Percentiles rank a stretch among this genome's conserved stretches.
These are phyloP conservation scores for Oropetium thomaeum DNA, from an alignment of 176 grass and related monocot genomes.

Conservation along the genomic window DNA sequence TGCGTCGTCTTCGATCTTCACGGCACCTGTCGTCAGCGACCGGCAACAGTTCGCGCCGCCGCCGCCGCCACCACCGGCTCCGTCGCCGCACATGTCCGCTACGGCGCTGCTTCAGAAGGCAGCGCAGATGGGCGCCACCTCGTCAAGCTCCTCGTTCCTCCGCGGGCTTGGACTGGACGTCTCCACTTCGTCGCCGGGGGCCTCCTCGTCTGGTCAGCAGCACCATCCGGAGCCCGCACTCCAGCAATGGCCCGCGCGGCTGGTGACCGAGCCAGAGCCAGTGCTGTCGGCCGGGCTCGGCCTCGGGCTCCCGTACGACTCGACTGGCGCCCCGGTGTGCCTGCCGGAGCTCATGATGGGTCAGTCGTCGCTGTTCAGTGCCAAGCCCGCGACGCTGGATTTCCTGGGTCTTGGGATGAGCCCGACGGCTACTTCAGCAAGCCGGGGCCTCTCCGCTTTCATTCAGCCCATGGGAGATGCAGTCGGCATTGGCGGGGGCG, in stretches of 20 bases:
- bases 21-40: slow-evolving; percentile 32
- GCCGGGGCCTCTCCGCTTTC: slow-evolving; percentile 52
- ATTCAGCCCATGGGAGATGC: slow-evolving; percentile 63
- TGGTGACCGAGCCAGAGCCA: slow-evolving; percentile 39
- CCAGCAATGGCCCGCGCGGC: slow-evolving; percentile 52
- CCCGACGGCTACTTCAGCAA: slow-evolving; percentile 35
- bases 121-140: slow-evolving; percentile 79
- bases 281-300: slow-evolving; percentile 79
- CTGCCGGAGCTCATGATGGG: slow-evolving; percentile 83
- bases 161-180: slow-evolving; percentile 67
- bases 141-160: slow-evolving; percentile 71
- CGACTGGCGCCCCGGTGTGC: slow-evolving; percentile 26
- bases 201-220: slow-evolving; percentile 25
- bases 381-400: slow-evolving; percentile 83
- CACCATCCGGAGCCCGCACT: slow-evolving; percentile 39
- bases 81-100: slow-evolving; percentile 85
- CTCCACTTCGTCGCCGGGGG: slow-evolving; percentile 33
- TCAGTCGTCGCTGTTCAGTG: slow-evolving; percentile 51
- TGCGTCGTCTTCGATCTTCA: slow-evolving; percentile 44
- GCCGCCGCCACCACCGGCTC: slow-evolving; percentile 37
- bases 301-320: slow-evolving; percentile 63
- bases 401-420: slow-evolving; percentile 85
- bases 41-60: slow-evolving; percentile 48
- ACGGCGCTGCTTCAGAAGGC: slow-evolving; percentile 94
- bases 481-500: slow-evolving; percentile 46